Base-by-base conservation (phyloP, 116 monocot genomes). In the Papilionanthe hybrid region DNA sequence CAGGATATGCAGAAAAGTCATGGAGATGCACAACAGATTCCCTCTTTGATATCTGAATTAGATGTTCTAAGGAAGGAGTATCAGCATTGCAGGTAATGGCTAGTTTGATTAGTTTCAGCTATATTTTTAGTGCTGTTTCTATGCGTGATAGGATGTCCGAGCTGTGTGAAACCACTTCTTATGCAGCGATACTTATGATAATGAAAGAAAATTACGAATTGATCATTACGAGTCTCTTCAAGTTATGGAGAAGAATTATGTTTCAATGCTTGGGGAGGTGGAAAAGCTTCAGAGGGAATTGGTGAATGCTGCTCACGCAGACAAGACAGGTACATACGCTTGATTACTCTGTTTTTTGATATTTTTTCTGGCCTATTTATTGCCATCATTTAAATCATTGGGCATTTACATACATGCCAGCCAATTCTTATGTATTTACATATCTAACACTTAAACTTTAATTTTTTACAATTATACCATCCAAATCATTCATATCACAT, bases 231-330 rank as follows among this genome's bases (percentile, higher is more conserved):
- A 93, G 72, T 88, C 88, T 37, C 85, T 93, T 84, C 88, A 93
- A 72, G 81, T 88, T n/a, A 93, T 93, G 93, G 88, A 93, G 69
- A 90, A 87, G 72, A 90, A 93, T 48, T 93, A 90, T 79, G 80
- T 87, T 10, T 83, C 88, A 23, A 87, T 93, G 93, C 85, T 90
- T 68, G 86, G 85, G 71, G 93, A 93, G 82, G 80, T 90, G 55
- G 93, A 90, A 55, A 88, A 90, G 42, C 85, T 93, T 22, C 86
- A 83, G 78, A 82, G 78, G 75, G 84, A 85, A 77, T 75, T 93
- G 77, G 77, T 83, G 29, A 88, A 88, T 76, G 44, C 92, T 66
- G 25, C 84, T 60, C 88, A 65, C 72, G 41, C 79, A 25, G 84
- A 80, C 12, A 86, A 48, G 84, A 86, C 80, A 66, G 88, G 84